phyloP scores from a whole-genome alignment of 257 asterid genomes.

The Ajuga chamaepitys region DNA sequence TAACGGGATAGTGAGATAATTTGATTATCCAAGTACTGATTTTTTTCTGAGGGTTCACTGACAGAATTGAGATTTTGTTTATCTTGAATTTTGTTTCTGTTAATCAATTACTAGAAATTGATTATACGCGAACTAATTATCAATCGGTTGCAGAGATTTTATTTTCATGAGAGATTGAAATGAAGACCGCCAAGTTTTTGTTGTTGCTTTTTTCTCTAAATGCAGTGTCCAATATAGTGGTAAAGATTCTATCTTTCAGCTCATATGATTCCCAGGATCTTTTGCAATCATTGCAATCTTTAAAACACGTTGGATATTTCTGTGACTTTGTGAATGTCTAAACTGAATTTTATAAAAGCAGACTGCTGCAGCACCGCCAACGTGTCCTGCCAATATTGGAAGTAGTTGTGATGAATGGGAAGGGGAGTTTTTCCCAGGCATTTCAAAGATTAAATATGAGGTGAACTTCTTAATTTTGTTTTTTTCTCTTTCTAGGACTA shows the following conservation, averaged over 20 bases:
- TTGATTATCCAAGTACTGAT: not conserved
- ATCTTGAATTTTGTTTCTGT: not conserved
- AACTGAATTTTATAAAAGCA: conserved; percentile 18
- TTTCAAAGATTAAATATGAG: conserved; percentile 84
- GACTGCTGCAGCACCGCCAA: conserved; percentile 67
- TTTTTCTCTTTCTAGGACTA: not conserved
- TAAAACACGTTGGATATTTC: not conserved
- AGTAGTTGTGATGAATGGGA: conserved; percentile 59
- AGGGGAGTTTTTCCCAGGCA: conserved; percentile 82
- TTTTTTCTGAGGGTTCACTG: not conserved
- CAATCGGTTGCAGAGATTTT: conserved; percentile 17
- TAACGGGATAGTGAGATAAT: not conserved
- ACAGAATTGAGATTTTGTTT: not conserved
- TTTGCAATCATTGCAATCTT: not conserved
- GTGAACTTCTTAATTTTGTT: conserved; percentile 19
- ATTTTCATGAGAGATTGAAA: conserved; percentile 21
- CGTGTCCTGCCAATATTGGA: conserved; percentile 68
- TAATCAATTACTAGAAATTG: not conserved
- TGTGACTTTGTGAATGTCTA: not conserved
- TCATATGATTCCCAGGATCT: not conserved
- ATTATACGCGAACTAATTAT: not conserved
- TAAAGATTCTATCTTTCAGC: conserved; percentile 13
- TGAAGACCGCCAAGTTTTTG: conserved; percentile 32
- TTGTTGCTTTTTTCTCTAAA: conserved; percentile 27
- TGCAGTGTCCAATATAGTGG: conserved; percentile 39